Evolutionary conservation across 2,329 filamentous ascomycete genomes (phyloP).

Genomic region (Exophiala mesophila): DNA sequence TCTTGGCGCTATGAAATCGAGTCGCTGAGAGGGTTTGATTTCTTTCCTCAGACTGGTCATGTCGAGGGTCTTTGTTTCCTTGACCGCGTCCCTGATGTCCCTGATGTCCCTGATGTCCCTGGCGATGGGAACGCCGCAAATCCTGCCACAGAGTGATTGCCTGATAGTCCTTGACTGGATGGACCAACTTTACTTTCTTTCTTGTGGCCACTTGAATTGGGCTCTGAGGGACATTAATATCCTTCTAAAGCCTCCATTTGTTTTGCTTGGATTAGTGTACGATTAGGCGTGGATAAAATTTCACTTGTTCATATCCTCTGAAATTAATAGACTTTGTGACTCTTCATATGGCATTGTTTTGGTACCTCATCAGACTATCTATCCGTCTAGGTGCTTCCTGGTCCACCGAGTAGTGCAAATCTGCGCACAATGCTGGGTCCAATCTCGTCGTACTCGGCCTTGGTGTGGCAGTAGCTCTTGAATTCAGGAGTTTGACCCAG

Average conservation of each 20-base stretch:
- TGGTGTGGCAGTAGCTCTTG: constrained; percentile 96
- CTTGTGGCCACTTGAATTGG: too few relatives aligned
- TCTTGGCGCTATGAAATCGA: constrained; percentile 70
- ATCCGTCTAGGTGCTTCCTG: constrained; percentile 54
- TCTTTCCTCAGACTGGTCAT: constrained; percentile 83
- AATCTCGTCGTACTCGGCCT: constrained; percentile 85
- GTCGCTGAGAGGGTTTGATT: constrained; percentile 88
- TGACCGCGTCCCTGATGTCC: constrained; percentile 31
- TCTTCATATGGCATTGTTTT: constrained; percentile 2
- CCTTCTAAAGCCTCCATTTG: background rate
- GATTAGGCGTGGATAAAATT: background rate
- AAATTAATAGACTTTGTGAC: constrained; percentile 1
- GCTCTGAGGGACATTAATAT: background rate
- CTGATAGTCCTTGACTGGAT: too few relatives aligned
- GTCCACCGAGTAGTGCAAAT: constrained; percentile 89
- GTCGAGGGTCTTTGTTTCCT: constrained; percentile 62
- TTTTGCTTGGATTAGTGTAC: too few relatives aligned
- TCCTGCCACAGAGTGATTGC: too few relatives aligned
- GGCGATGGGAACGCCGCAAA: too few relatives aligned
- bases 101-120: background rate
- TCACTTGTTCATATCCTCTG: background rate
- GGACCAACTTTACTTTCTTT: too few relatives aligned
- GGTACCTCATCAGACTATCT: constrained; percentile 2
- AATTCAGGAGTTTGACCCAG: constrained; percentile 97
- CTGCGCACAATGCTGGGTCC: constrained; percentile 91